These are phyloP conservation scores for Diddensiella santjacobensis DNA, from an alignment of 805 yeast species.

Conservation along the genomic window DNA sequence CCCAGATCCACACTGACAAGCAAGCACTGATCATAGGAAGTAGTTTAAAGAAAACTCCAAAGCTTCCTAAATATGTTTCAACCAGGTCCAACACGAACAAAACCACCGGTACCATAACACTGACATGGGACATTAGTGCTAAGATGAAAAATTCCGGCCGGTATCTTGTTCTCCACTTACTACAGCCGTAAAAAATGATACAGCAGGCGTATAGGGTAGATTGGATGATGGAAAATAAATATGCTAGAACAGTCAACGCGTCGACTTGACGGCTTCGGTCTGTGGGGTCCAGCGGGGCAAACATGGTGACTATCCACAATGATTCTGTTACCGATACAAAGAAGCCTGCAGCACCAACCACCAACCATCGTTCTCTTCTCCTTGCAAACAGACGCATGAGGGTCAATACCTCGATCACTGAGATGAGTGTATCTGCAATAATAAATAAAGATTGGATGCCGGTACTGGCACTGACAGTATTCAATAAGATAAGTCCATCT, in stretches of 20 bases:
- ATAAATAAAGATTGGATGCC: conserved; percentile 4
- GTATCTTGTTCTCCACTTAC: conserved; percentile 21
- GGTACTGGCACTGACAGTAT: conserved; percentile 5
- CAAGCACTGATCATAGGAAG: conserved; percentile 17
- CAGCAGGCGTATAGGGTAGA: conserved; percentile 22
- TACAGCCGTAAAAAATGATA: conserved; percentile 15
- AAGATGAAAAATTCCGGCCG: conserved; percentile 8
- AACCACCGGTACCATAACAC: conserved; percentile 18
- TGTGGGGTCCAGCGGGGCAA: conserved; percentile 12
- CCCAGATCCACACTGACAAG: conserved; percentile 22
- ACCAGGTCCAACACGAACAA: conserved; percentile 24
- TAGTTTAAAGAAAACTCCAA: conserved; percentile 17
- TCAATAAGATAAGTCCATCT: conserved; percentile 17
- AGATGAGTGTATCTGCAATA: conserved; percentile 8
- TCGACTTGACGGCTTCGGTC: conserved; percentile 19
- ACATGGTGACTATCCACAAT: conserved; percentile 13
- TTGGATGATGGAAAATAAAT: conserved; percentile 24
- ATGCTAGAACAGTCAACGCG: conserved; percentile 22
- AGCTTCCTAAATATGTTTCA: conserved; percentile 14
- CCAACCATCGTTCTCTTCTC: conserved; percentile 18
- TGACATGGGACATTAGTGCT: conserved; percentile 18
- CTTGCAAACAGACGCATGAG: conserved; percentile 20
- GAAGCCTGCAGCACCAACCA: conserved; percentile 16
- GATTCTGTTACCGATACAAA: conserved; percentile 12
- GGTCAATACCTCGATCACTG: conserved; percentile 19